Evolutionary conservation across 1,284 basidiomycete genomes (phyloP).

Genomic region (Ganoderma leucocontextum): DNA sequence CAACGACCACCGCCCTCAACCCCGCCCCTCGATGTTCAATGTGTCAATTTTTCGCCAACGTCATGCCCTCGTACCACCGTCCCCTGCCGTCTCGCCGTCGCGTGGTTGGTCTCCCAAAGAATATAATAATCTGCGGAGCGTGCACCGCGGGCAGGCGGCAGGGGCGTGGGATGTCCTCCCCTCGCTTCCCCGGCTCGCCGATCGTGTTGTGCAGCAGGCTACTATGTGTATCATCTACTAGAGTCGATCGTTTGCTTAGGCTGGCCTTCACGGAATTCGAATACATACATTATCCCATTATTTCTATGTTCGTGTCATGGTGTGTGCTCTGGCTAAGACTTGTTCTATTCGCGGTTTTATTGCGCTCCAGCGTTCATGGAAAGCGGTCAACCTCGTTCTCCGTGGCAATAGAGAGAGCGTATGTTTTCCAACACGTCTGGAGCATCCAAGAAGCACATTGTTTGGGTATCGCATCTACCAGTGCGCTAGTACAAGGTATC

Average conservation of each 20-base stretch:
- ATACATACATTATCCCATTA: slow-evolving; percentile 36
- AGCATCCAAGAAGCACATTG: neutral
- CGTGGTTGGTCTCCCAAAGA: slow-evolving; percentile 22
- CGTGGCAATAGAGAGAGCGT: neutral
- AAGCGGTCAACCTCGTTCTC: neutral
- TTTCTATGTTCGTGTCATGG: neutral
- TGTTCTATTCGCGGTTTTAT: neutral
- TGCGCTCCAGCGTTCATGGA: neutral
- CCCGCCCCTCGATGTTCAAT: slow-evolving; percentile 4
- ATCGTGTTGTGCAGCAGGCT: slow-evolving; percentile 35
- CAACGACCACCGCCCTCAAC: neutral
- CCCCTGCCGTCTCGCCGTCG: slow-evolving; percentile 22
- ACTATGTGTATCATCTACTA: slow-evolving; percentile 41
- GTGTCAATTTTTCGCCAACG: slow-evolving; percentile 17
- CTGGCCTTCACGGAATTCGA: slow-evolving; percentile 39
- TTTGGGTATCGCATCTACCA: neutral
- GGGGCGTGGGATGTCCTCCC: slow-evolving; percentile 26
- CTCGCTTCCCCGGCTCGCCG: slow-evolving; percentile 17
- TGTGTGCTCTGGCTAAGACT: neutral
- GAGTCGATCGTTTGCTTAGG: slow-evolving; percentile 38
- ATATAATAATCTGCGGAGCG: slow-evolving; percentile 17
- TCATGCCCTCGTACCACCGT: slow-evolving; percentile 23
- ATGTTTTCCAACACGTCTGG: neutral
- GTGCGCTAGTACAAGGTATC: neutral
- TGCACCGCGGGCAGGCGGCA: slow-evolving; percentile 25